Conservation (phyloP, 345 rosid genomes). For the Microcos paniculata region DNA sequence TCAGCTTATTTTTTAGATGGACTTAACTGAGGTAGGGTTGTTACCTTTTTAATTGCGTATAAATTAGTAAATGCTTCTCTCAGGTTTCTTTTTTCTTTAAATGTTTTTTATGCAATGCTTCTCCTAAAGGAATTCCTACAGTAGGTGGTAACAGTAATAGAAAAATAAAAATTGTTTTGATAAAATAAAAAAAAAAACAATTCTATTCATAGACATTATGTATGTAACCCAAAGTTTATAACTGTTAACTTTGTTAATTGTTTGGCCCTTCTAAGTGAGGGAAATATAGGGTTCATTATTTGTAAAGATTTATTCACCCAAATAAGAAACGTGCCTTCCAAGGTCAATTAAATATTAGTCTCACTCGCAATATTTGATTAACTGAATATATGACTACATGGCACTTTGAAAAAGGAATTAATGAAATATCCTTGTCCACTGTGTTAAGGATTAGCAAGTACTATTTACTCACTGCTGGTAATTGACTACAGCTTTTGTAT, state of each 20-base stretch:
- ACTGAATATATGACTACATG: background rate
- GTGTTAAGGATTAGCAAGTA: background rate
- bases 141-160: background rate
- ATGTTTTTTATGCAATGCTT: background rate
- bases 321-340: background rate
- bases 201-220: background rate
- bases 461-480: background rate
- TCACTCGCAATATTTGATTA: background rate
- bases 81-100: background rate
- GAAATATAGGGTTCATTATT: background rate
- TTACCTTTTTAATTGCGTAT: background rate
- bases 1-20: conserved; percentile 18
- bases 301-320: background rate
- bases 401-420: background rate
- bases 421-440: background rate
- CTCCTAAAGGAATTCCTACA: background rate
- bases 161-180: background rate
- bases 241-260: background rate
- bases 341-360: background rate
- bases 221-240: background rate
- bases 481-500: background rate
- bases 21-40: conserved; percentile 27
- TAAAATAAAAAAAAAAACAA: background rate
- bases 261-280: background rate
- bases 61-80: background rate